A percentile compares a stretch with the other conserved stretches of the same genome.
phyloP scores from a whole-genome alignment of 495 filamentous ascomycete genomes.

The Lichenothelia convexa region DNA sequence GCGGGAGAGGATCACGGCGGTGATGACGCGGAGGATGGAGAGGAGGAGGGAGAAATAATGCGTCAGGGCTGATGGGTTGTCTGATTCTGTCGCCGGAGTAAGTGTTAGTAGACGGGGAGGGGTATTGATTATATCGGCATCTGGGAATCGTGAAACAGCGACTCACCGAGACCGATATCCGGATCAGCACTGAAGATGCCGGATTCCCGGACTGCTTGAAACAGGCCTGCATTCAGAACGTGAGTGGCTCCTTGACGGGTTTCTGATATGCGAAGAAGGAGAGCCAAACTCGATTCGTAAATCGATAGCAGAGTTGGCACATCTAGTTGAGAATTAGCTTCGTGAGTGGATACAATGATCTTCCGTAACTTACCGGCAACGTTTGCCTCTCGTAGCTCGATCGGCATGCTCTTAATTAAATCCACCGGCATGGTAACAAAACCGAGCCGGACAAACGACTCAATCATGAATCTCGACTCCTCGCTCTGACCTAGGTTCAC shows the following conservation, averaged over 20 bases:
- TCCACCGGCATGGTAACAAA: slow-evolving; percentile 82
- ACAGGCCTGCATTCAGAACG: slow-evolving; percentile 75
- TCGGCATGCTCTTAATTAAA: slow-evolving; percentile 49
- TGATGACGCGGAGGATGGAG: slow-evolving; percentile 65
- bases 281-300: slow-evolving; percentile 56
- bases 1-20: slow-evolving; percentile 53
- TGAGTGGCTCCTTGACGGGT: slow-evolving; percentile 60
- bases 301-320: slow-evolving; percentile 26
- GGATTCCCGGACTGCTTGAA: slow-evolving; percentile 60
- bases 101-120: too few species aligned
- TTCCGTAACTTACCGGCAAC: slow-evolving; percentile 26
- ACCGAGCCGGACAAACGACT: slow-evolving; percentile 64
- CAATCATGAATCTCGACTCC: slow-evolving; percentile 50
- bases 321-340: slow-evolving; percentile 12
- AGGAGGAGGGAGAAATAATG: slow-evolving; percentile 72
- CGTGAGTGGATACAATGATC: too few species aligned
- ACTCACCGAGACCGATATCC: slow-evolving; percentile 66
- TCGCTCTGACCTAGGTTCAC: slow-evolving; percentile 45
- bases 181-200: slow-evolving; percentile 78
- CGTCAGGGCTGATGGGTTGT: slow-evolving; percentile 49
- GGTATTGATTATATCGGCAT: not conserved
- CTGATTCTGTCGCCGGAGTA: slow-evolving; percentile 31
- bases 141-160: slow-evolving; percentile 13
- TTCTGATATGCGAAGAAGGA: slow-evolving; percentile 71
- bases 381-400: slow-evolving; percentile 38